Conservation (phyloP, 208 protist species). For the Blechomonas ayalai region DNA sequence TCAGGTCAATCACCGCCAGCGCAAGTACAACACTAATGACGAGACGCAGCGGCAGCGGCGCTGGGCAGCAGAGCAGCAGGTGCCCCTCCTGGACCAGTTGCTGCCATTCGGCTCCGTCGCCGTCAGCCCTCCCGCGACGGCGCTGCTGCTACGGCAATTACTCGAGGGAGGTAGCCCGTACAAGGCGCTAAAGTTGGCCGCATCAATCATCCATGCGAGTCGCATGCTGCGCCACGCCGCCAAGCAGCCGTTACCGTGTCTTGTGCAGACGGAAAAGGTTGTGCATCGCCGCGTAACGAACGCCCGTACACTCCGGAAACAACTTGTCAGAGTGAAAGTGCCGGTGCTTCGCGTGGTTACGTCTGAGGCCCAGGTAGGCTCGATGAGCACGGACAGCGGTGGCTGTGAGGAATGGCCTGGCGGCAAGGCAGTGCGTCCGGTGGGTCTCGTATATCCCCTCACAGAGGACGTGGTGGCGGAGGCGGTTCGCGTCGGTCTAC, state of each 20-base stretch:
- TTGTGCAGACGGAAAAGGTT: slow-evolving; percentile 21
- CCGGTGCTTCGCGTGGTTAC: slow-evolving; percentile 28
- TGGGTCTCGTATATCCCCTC: slow-evolving; percentile 24
- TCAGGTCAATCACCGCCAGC: not conserved
- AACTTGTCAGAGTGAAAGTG: slow-evolving; percentile 30
- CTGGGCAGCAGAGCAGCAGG: slow-evolving; percentile 1
- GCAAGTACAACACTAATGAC: slow-evolving; percentile 16
- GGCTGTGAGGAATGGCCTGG: too few species aligned
- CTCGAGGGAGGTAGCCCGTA: slow-evolving; percentile 27
- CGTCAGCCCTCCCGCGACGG: slow-evolving; percentile 23
- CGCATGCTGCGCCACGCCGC: slow-evolving; percentile 50
- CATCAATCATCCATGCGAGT: slow-evolving; percentile 27
- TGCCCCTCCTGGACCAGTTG: slow-evolving; percentile 32
- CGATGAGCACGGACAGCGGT: too few species aligned
- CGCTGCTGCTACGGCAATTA: slow-evolving; percentile 31
- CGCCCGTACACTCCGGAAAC: slow-evolving; percentile 12
- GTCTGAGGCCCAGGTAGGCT: slow-evolving; percentile 4
- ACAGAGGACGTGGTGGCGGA: slow-evolving; percentile 22
- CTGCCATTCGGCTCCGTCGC: slow-evolving; percentile 32
- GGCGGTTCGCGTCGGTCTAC: slow-evolving; percentile 27
- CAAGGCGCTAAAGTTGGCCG: slow-evolving; percentile 35
- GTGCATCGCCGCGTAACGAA: slow-evolving; percentile 44
- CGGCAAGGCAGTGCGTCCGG: slow-evolving; percentile 14
- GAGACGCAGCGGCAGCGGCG: not conserved
- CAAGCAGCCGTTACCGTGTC: slow-evolving; percentile 19